Conservation (phyloP, 179 eudicot species). For the Silene vulgaris region DNA sequence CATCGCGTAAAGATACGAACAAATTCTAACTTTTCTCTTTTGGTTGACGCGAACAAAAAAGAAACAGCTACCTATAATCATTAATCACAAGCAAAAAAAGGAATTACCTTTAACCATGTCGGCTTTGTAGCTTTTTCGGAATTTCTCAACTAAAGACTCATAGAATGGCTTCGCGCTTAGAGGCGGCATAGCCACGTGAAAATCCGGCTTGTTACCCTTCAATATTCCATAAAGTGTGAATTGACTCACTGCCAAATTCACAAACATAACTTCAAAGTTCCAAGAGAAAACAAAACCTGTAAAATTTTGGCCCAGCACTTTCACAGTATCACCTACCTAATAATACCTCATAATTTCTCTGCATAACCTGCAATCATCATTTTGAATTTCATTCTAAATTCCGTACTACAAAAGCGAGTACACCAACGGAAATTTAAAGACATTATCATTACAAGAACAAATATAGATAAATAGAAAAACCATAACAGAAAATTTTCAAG, state of each 20-base stretch:
- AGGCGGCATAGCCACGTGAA: constrained; percentile 97
- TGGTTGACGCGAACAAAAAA: too few species aligned
- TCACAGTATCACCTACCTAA: constrained; percentile 42
- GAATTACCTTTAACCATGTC: constrained; percentile 68
- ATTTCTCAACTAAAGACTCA: constrained; percentile 69
- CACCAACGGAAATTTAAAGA: neutral
- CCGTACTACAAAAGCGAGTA: neutral
- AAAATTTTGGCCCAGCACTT: neutral
- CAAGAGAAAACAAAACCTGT: constrained; percentile 11
- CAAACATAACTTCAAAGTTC: constrained; percentile 2
- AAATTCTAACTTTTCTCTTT: too few species aligned
- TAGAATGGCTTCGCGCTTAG: constrained; percentile 74
- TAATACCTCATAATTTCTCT: constrained; percentile 66
- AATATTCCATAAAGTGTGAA: constrained; percentile 86
- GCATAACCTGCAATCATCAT: constrained; percentile 65
- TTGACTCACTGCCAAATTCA: constrained; percentile 70
- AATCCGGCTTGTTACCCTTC: constrained; percentile 99
- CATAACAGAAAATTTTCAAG: neutral
- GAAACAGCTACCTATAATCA: neutral
- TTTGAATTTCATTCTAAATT: constrained; percentile 7
- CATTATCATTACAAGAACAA: neutral
- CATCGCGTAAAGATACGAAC: too few species aligned
- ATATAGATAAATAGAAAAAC: neutral
- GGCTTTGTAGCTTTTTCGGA: constrained; percentile 53
- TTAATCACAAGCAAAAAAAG: neutral